phyloP scores from a whole-genome alignment of 768 basidiomycete genomes.

The Boletus sp. region DNA sequence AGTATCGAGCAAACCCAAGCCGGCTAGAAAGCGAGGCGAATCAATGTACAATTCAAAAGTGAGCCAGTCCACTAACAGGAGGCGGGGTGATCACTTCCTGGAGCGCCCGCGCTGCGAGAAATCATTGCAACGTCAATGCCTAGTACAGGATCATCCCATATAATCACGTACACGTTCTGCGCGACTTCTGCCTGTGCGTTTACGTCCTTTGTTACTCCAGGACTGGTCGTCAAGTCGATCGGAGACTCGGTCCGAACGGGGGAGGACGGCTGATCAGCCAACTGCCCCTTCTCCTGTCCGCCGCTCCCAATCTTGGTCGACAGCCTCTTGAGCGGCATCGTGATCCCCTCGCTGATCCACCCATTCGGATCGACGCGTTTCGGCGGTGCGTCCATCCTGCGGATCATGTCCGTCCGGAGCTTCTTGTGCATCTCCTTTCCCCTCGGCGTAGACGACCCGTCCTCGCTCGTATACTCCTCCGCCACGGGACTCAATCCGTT shows the following conservation, averaged over 20 bases:
- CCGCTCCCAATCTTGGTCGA: constrained; percentile 4
- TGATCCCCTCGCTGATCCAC: constrained; percentile 52
- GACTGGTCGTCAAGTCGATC: not conserved
- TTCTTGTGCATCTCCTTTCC: constrained; percentile 29
- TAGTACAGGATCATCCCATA: not conserved
- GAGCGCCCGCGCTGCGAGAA: constrained; percentile 38
- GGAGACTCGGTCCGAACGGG: not conserved
- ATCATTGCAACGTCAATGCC: constrained; percentile 5
- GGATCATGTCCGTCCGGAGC: constrained; percentile 74
- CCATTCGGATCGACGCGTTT: constrained; percentile 75
- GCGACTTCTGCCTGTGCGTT: not conserved
- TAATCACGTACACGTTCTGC: constrained; percentile 11
- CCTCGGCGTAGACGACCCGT: constrained; percentile 10
- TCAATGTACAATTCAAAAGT: not conserved
- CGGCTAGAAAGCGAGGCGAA: constrained; percentile 8
- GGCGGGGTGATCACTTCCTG: not conserved
- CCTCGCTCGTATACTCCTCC: constrained; percentile 21
- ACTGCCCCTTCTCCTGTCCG: constrained; percentile 1
- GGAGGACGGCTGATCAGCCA: constrained; percentile 2
- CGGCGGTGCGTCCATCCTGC: constrained; percentile 65
- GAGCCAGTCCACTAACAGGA: constrained; percentile 12
- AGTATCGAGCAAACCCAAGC: constrained; percentile 3
- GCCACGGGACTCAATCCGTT: constrained; percentile 25
- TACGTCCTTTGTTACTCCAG: not conserved
- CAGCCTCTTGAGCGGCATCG: constrained; percentile 24